Conservation (phyloP, 2,329 filamentous ascomycete species). For the Aspergillus fischeri region DNA sequence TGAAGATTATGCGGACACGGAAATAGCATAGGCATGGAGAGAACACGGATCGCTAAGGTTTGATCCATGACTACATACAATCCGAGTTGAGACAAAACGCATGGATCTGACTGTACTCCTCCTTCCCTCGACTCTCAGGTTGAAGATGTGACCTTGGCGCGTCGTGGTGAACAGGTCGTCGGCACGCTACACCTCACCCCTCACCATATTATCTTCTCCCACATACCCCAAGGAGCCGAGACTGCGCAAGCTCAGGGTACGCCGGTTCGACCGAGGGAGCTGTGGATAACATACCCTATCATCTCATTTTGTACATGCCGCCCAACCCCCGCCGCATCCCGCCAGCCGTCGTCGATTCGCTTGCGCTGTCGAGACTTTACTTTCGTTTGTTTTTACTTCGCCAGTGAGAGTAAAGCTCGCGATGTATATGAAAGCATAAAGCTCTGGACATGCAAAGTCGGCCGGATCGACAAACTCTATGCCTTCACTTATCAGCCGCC, state of each 20-base stretch:
- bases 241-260: slow-evolving; percentile 38
- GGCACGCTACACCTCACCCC: slow-evolving; percentile 61
- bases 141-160: slow-evolving; percentile 56
- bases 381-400: slow-evolving; percentile 87
- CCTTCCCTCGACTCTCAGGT: slow-evolving; percentile 30
- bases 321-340: slow-evolving; percentile 65
- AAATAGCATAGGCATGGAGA: slow-evolving; percentile 40
- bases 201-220: slow-evolving; percentile 63
- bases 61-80: slow-evolving; percentile 5
- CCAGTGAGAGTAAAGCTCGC: slow-evolving; percentile 66
- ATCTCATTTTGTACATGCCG: slow-evolving; percentile 76
- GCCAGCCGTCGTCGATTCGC: slow-evolving; percentile 75
- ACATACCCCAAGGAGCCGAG: slow-evolving; percentile 44
- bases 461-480: slow-evolving; percentile 81
- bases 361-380: slow-evolving; percentile 90
- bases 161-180: slow-evolving; percentile 52
- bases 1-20: slow-evolving; percentile 31
- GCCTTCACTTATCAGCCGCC: slow-evolving; percentile 82
- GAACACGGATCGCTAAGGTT: slow-evolving; percentile 44
- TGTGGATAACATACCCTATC: slow-evolving; percentile 94
- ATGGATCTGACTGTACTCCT: slow-evolving; percentile 3
- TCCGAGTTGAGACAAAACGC: background rate
- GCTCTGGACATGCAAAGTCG: slow-evolving; percentile 72
- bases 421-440: slow-evolving; percentile 87
- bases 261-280: slow-evolving; percentile 59